Conservation (phyloP, 148 eudicot species). For the Fagopyrum tataricum region DNA sequence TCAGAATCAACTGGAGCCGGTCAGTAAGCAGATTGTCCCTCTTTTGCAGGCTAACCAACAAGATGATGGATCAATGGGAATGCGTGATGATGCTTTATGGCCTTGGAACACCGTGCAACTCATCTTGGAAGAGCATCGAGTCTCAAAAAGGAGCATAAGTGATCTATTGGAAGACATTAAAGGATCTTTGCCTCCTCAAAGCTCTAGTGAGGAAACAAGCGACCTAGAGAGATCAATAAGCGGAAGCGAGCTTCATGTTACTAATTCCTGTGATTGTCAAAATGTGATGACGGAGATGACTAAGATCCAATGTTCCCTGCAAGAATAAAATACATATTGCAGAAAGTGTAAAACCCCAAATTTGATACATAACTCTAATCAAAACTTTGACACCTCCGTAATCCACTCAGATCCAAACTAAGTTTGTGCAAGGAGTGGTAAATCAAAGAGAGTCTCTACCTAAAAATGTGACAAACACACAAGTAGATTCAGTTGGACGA, state of each 20-base stretch:
- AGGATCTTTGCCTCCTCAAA: slow-evolving; percentile 27
- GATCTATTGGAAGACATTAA: slow-evolving; percentile 63
- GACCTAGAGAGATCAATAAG: slow-evolving; percentile 28
- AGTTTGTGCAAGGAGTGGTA: too few species aligned
- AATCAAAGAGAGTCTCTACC: too few species aligned
- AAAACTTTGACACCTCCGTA: too few species aligned
- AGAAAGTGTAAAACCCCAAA: too few species aligned
- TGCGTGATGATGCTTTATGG: slow-evolving; percentile 42
- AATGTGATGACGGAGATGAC: slow-evolving; percentile 36
- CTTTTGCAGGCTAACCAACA: slow-evolving; percentile 17
- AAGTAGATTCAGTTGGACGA: too few species aligned
- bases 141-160: slow-evolving; percentile 43
- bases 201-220: slow-evolving; percentile 23
- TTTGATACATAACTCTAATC: too few species aligned
- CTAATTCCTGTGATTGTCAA: slow-evolving; percentile 23
- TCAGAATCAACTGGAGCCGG: slow-evolving; percentile 17
- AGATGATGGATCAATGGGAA: neutral
- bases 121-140: slow-evolving; percentile 52
- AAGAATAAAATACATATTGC: slow-evolving; percentile 25
- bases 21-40: slow-evolving; percentile 34
- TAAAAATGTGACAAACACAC: too few species aligned
- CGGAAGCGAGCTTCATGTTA: slow-evolving; percentile 15
- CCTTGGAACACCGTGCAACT: slow-evolving; percentile 37
- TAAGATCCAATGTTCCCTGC: slow-evolving; percentile 28
- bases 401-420: too few species aligned